Conservation (phyloP, 1,284 basidiomycete species). For the Melampsora larici-populina region DNA sequence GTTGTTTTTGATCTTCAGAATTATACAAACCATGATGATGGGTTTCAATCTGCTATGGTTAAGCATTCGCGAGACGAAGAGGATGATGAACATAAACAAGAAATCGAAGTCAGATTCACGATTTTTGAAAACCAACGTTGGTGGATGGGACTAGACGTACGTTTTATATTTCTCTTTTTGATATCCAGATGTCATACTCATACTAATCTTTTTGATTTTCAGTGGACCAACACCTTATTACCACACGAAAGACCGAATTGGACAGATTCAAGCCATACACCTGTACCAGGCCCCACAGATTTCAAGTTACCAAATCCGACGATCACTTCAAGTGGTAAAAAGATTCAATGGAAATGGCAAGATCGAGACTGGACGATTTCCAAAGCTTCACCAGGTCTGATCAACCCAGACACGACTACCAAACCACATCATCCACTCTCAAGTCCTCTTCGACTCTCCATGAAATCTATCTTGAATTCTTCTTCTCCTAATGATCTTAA, state of each 20-base stretch:
- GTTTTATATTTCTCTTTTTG: neutral
- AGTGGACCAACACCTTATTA: conserved; percentile 53
- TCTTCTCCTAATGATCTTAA: too few species aligned
- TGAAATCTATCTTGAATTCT: too few species aligned
- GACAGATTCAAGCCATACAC: conserved; percentile 48
- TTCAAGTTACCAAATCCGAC: conserved; percentile 50
- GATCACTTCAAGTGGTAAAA: conserved; percentile 47
- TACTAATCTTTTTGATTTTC: neutral
- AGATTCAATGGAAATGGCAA: conserved; percentile 52
- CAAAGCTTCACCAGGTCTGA: conserved; percentile 44
- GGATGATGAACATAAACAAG: conserved; percentile 40
- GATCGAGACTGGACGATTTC: conserved; percentile 53
- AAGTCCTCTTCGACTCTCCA: too few species aligned
- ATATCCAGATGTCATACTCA: neutral
- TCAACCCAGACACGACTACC: neutral
- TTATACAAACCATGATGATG: conserved; percentile 30
- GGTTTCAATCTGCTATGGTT: neutral
- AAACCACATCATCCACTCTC: too few species aligned
- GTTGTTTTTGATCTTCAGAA: neutral
- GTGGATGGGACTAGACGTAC: conserved; percentile 53
- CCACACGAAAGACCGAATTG: conserved; percentile 53
- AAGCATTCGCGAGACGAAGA: neutral
- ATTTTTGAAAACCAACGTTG: conserved; percentile 54
- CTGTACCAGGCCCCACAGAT: conserved; percentile 52
- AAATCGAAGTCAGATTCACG: conserved; percentile 52